Evolutionary conservation across 179 eudicot species (phyloP), one percentile per base, ranked within the genome.

Genomic region (Sideroxylon spinosum): DNA sequence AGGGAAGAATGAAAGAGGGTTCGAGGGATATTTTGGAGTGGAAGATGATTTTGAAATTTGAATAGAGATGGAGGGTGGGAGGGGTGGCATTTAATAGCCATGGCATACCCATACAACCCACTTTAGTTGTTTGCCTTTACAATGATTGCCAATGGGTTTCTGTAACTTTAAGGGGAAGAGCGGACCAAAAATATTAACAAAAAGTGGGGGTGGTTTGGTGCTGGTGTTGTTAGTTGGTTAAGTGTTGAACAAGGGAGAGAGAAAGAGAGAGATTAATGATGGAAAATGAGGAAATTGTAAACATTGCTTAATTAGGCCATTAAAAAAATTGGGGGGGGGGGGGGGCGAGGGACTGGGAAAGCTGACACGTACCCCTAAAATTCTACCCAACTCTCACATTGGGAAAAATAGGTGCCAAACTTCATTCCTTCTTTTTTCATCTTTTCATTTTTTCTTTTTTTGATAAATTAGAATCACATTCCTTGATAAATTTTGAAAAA

Each of bases 81-180:
- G 46, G 13, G 75, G 69, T 57, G 75, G 68, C 49, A 73, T 82
- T 77, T 68, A 61, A 46, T 50, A 64, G 66, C 44, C 53, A 48
- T 71, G 26, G 48, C 80, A 78, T 37, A 70, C 71, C 62, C 44
- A 19, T 48, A 11, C 25, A 53, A 63, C 63, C 63, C 69, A 82
- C 79, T 75, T 81, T 74, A 59, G 60, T 46, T 28, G 67, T 78
- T 67, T 17, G 16, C 62, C 14, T 76, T 78, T 72, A 46, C 44
- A 81, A 83, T 81, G 76, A 85, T 85, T 81, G 68, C 48, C 75
- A 81, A 52, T 80, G 68, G 81, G 61, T 81, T 76, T 85, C 82
- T 85, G 79, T 81, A 83, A 44, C 88, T 83, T 83, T 50, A 85
- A 80, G 88, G 82, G 78, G 70, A 83, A 85, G 86, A 80, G 57